Percentiles rank a stretch among this genome's conserved stretches.
Evolutionary conservation across 2,329 filamentous ascomycete species (phyloP).

Genomic region (Colletotrichum sansevieriae): DNA sequence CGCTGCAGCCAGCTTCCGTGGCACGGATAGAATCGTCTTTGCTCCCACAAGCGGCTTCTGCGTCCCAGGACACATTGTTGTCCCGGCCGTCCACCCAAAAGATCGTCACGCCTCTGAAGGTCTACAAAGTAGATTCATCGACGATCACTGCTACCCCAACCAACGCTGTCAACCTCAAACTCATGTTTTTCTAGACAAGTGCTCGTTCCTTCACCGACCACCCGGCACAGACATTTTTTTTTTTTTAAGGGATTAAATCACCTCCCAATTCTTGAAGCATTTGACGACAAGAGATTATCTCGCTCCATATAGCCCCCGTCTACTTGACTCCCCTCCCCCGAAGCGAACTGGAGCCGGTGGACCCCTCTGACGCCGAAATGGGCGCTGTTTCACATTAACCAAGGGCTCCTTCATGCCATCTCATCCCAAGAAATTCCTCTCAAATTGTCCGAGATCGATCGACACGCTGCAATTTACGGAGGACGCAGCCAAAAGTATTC

Average conservation of each 20-base stretch:
- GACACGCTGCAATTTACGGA: conserved; percentile 34
- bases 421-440: conserved; percentile 28
- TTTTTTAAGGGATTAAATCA: not conserved
- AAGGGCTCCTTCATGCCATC: conserved; percentile 36
- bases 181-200: not conserved
- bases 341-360: conserved; percentile 21
- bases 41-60: conserved; percentile 27
- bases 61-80: not conserved
- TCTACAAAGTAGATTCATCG: not conserved
- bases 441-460: conserved; percentile 42
- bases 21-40: conserved; percentile 39
- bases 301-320: conserved; percentile 16
- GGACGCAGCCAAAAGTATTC: no score
- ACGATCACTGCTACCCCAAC: conserved; percentile 6
- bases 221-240: no score
- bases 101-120: conserved; percentile 4
- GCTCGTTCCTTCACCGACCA: not conserved
- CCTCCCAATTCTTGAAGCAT: not conserved
- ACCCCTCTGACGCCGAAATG: conserved; percentile 37
- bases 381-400: conserved; percentile 39
- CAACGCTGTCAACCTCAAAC: conserved; percentile 10
- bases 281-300: not conserved
- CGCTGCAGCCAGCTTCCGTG: conserved; percentile 8
- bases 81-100: conserved; percentile 2
- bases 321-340: not conserved